Evolutionary conservation across 2,329 filamentous ascomycete species (phyloP).

Genomic region (Harringtonia lauricola): DNA sequence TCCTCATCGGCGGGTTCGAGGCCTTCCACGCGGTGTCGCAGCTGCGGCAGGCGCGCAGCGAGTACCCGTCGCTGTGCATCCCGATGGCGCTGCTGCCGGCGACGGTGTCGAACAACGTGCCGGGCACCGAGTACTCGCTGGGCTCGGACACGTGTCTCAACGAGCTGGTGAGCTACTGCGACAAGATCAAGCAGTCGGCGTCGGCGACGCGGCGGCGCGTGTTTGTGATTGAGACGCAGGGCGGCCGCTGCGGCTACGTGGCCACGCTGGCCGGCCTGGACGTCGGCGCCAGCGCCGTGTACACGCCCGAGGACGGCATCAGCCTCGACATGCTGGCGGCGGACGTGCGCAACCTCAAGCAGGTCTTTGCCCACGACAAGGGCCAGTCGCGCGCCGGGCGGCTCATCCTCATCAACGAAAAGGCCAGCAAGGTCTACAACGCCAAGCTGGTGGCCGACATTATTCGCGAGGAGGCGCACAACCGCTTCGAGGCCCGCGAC

Average conservation of each 20-base stretch:
- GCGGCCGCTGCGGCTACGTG: constrained; percentile 86
- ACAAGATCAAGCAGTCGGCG: constrained; percentile 94
- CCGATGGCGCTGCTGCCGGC: constrained; percentile 85
- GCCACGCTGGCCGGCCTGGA: constrained; percentile 81
- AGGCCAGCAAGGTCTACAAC: constrained; percentile 78
- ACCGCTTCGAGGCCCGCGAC: constrained; percentile 84
- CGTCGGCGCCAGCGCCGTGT: constrained; percentile 88
- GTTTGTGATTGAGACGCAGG: constrained; percentile 97
- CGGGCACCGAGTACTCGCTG: constrained; percentile 92
- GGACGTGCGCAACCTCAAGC: constrained; percentile 80
- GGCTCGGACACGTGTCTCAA: constrained; percentile 96
- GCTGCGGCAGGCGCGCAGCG: constrained; percentile 65
- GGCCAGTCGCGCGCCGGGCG: constrained; percentile 86
- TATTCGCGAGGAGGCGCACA: constrained; percentile 85
- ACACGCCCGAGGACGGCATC: constrained; percentile 94
- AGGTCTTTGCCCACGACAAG: constrained; percentile 74
- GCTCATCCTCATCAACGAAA: constrained; percentile 93
- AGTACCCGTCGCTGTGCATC: constrained; percentile 81
- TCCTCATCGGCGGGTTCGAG: constrained; percentile 91
- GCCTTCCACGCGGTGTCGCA: constrained; percentile 88
- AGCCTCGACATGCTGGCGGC: constrained; percentile 83
- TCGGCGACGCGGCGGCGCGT: constrained; percentile 87
- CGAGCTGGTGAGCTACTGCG: constrained; percentile 87
- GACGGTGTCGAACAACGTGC: constrained; percentile 98
- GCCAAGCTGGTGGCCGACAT: constrained; percentile 93